Evolutionary conservation across 2,329 filamentous ascomycete genomes (phyloP).

Genomic region (Phialophora expanda): DNA sequence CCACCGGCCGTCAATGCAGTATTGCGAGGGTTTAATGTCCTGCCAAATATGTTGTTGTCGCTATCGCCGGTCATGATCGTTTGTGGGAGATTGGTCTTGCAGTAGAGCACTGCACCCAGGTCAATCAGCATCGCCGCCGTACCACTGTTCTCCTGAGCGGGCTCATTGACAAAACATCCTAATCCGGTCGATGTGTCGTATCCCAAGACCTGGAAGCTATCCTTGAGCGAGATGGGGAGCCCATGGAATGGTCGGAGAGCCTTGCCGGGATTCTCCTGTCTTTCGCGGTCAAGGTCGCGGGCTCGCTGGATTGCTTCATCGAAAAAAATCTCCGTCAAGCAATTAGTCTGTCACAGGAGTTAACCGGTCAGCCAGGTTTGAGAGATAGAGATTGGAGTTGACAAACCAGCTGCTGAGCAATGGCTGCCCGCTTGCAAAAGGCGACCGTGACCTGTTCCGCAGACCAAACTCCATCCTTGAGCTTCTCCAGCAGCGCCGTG

Average conservation of each 20-base stretch:
- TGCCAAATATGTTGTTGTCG: constrained; percentile 63
- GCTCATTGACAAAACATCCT: constrained; percentile 35
- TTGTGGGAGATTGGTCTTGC: constrained; percentile 59
- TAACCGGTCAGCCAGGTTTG: neutral
- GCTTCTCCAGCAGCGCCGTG: constrained; percentile 47
- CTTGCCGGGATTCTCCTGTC: constrained; percentile 52
- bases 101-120: constrained; percentile 56
- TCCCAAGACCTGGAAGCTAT: constrained; percentile 41
- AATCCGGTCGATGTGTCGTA: constrained; percentile 43
- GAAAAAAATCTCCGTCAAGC: constrained; percentile 54
- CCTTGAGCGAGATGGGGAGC: constrained; percentile 36
- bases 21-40: constrained; percentile 67
- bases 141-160: constrained; percentile 38
- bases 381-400: constrained; percentile 49
- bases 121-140: constrained; percentile 40
- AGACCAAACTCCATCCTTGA: constrained; percentile 25
- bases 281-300: constrained; percentile 64
- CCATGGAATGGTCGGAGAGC: constrained; percentile 24
- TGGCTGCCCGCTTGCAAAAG: constrained; percentile 51
- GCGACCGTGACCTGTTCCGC: constrained; percentile 46
- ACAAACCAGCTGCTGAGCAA: constrained; percentile 54
- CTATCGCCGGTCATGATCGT: constrained; percentile 56
- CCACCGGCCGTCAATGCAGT: constrained; percentile 65
- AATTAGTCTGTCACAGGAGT: constrained; percentile 24
- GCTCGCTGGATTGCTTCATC: constrained; percentile 53